Percentiles rank a stretch among this genome's conserved stretches.
Conservation (phyloP, 495 filamentous ascomycete species). For the Penicillium verhagenii region DNA sequence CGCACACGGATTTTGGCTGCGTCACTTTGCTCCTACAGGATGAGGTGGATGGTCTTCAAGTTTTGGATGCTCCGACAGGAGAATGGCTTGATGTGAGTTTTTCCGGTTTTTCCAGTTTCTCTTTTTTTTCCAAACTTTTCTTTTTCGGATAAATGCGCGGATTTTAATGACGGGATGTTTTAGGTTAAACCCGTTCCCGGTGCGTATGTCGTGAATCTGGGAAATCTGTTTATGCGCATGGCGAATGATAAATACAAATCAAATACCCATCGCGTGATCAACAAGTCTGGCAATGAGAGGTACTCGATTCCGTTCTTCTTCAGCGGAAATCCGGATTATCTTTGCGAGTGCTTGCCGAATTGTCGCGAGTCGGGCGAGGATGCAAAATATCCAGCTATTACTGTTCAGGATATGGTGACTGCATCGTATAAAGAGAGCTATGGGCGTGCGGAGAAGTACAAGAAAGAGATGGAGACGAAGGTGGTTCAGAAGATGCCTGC, state of each 20-base stretch:
- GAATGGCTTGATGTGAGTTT: conserved; percentile 40
- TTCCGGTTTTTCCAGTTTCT: not conserved
- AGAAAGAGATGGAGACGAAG: conserved; percentile 25
- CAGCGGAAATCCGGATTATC: conserved; percentile 51
- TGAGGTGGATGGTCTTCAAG: conserved; percentile 47
- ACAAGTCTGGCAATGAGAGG: conserved; percentile 43
- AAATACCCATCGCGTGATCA: conserved; percentile 53
- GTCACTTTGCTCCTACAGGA: conserved; percentile 49
- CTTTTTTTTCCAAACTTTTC: too few species aligned
- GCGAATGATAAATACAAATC: conserved; percentile 57
- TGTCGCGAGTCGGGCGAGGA: conserved; percentile 37
- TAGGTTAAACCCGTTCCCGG: conserved; percentile 47
- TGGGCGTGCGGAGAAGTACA: conserved; percentile 35
- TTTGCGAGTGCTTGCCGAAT: conserved; percentile 54
- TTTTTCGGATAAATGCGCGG: too few species aligned
- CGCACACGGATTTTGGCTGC: conserved; percentile 48
- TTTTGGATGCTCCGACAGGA: conserved; percentile 50
- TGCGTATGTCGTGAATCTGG: conserved; percentile 56
- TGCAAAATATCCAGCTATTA: conserved; percentile 50
- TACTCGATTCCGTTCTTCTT: conserved; percentile 66
- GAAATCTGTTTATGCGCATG: conserved; percentile 60
- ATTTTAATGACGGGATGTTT: not conserved
- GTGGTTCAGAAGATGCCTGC: conserved; percentile 7
- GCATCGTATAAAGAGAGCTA: conserved; percentile 35
- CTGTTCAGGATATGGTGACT: conserved; percentile 37